These are phyloP conservation scores for Pulveroboletus sp. DNA, from an alignment of 768 basidiomycete species.

Conservation along the genomic window DNA sequence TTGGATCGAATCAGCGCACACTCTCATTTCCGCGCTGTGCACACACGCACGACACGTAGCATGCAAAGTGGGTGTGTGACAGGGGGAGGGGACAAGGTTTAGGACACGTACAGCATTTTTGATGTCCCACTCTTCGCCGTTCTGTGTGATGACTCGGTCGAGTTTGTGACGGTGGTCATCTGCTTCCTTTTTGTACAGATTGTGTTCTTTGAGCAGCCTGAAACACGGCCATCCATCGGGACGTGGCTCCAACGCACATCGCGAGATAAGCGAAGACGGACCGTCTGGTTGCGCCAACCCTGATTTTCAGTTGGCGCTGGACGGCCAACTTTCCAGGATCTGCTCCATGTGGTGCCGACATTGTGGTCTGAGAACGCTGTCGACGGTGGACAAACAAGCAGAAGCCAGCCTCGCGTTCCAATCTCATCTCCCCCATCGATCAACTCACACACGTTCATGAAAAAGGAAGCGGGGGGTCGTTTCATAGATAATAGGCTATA, in stretches of 20 bases:
- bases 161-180: conserved; percentile 52
- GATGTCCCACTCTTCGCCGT: conserved; percentile 70
- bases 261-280: conserved; percentile 31
- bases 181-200: conserved; percentile 61
- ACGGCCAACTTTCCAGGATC: conserved; percentile 31
- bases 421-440: conserved; percentile 1
- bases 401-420: too few species aligned
- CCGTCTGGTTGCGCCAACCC: conserved; percentile 63
- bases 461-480: conserved; percentile 17
- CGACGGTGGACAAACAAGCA: neutral
- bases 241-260: neutral
- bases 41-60: conserved; percentile 18
- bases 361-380: conserved; percentile 10
- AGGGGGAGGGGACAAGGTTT: conserved; percentile 3
- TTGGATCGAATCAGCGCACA: conserved; percentile 18
- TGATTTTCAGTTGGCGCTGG: conserved; percentile 73
- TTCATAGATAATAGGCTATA: conserved; percentile 24
- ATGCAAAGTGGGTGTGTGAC: conserved; percentile 4
- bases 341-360: conserved; percentile 11
- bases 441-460: neutral
- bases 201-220: conserved; percentile 67
- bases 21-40: conserved; percentile 30
- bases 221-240: conserved; percentile 5
- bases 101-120: conserved; percentile 60
- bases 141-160: conserved; percentile 57